Conservation (phyloP, 2,329 filamentous ascomycete species). For the Ceratocystis papillata region DNA sequence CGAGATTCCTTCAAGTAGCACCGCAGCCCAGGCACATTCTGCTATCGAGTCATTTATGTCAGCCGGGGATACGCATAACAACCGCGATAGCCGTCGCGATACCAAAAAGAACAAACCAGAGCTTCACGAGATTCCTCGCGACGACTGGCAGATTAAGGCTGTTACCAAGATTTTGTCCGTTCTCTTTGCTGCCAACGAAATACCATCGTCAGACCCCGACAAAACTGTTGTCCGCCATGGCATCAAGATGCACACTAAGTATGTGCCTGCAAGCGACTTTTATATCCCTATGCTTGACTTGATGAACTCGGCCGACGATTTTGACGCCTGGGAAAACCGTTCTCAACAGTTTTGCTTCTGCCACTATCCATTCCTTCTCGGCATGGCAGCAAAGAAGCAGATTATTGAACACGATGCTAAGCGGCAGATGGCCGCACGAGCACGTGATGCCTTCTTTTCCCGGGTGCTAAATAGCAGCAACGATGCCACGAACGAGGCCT, state of each 20-base stretch:
- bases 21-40: slow-evolving; percentile 8
- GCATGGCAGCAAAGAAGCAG: slow-evolving; percentile 83
- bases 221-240: slow-evolving; percentile 28
- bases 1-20: slow-evolving; percentile 42
- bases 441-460: slow-evolving; percentile 81
- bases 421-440: slow-evolving; percentile 80
- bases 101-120: slow-evolving; percentile 4
- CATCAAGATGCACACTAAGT: slow-evolving; percentile 44
- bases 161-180: slow-evolving; percentile 70
- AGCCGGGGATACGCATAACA: not conserved
- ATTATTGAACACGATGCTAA: slow-evolving; percentile 81
- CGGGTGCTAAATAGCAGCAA: slow-evolving; percentile 64
- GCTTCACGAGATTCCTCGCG: slow-evolving; percentile 29
- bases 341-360: slow-evolving; percentile 51
- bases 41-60: slow-evolving; percentile 16
- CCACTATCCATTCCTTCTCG: slow-evolving; percentile 84
- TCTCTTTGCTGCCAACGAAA: slow-evolving; percentile 70
- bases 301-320: slow-evolving; percentile 73
- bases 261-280: slow-evolving; percentile 72
- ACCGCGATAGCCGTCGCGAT: not conserved
- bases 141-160: slow-evolving; percentile 84
- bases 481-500: slow-evolving; percentile 53
- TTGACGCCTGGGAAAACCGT: slow-evolving; percentile 77
- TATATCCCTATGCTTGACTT: slow-evolving; percentile 73
- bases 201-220: slow-evolving; percentile 29